Conservation (phyloP, 305 asterid species). For the Fraxinus nigra region DNA sequence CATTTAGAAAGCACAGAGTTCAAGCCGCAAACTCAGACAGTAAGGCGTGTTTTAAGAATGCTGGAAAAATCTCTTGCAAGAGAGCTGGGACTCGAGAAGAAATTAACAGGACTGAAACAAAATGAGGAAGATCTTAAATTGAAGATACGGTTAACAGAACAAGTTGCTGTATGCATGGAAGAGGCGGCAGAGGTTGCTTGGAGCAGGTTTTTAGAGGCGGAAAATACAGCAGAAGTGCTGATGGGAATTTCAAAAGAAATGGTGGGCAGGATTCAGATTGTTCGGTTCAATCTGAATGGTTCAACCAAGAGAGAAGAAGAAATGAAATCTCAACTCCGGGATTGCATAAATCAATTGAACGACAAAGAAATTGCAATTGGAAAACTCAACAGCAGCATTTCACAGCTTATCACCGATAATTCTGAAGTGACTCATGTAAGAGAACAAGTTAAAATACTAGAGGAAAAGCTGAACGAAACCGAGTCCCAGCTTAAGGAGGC, state of each 20-base stretch:
- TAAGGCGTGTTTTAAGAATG: conserved; percentile 62
- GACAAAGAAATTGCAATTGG: conserved; percentile 43
- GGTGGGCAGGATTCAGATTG: conserved; percentile 43
- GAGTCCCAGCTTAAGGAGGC: conserved; percentile 48
- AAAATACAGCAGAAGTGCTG: conserved; percentile 65
- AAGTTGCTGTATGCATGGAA: conserved; percentile 77
- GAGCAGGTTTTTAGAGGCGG: conserved; percentile 85
- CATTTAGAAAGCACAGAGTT: conserved; percentile 28
- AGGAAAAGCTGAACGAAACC: conserved; percentile 42
- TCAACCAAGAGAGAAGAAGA: conserved; percentile 46
- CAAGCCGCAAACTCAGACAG: conserved; percentile 45
- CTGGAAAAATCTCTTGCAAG: conserved; percentile 69
- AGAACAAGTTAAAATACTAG: conserved; percentile 46
- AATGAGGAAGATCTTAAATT: conserved; percentile 71
- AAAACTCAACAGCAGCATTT: conserved; percentile 39
- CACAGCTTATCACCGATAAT: conserved; percentile 43
- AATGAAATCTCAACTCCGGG: conserved; percentile 35
- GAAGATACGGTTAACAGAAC: conserved; percentile 61
- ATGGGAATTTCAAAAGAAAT: conserved; percentile 76
- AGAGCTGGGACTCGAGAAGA: conserved; percentile 79
- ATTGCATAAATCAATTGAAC: conserved; percentile 40
- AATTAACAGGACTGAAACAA: conserved; percentile 49
- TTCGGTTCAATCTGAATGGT: conserved; percentile 28
- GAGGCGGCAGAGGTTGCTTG: conserved; percentile 87
- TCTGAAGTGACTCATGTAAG: conserved; percentile 44